phyloP scores from a whole-genome alignment of 768 basidiomycete genomes.

The Calocera cornea region DNA sequence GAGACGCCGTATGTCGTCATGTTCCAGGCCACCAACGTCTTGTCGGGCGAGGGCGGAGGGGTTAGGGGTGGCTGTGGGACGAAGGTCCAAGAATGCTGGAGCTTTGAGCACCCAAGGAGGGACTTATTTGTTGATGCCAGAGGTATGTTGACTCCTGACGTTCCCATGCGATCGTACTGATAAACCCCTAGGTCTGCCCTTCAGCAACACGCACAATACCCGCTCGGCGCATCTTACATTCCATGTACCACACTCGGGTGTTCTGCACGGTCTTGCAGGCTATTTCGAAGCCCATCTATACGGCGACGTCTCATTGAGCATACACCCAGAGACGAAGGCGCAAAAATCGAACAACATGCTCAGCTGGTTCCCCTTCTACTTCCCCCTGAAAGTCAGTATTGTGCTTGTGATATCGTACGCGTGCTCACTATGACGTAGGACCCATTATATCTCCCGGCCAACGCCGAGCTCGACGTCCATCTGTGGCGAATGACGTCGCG shows the following conservation, averaged over 20 bases:
- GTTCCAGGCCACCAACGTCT: slow-evolving; percentile 85
- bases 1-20: slow-evolving; percentile 99
- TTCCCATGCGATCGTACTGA: neutral
- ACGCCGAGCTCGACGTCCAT: slow-evolving; percentile 82
- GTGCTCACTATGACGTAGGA: slow-evolving; percentile 38
- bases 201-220: slow-evolving; percentile 93
- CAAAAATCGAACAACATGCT: slow-evolving; percentile 89
- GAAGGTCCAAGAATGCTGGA: slow-evolving; percentile 90
- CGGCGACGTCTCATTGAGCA: slow-evolving; percentile 77
- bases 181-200: slow-evolving; percentile 50
- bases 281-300: slow-evolving; percentile 96
- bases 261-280: slow-evolving; percentile 86
- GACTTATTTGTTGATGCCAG: slow-evolving; percentile 59
- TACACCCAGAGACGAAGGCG: slow-evolving; percentile 81
- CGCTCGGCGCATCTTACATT: slow-evolving; percentile 76
- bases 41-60: slow-evolving; percentile 62
- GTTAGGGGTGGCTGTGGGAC: slow-evolving; percentile 54
- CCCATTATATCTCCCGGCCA: slow-evolving; percentile 82
- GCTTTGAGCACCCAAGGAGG: slow-evolving; percentile 83
- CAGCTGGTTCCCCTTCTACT: slow-evolving; percentile 97
- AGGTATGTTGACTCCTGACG: slow-evolving; percentile 33
- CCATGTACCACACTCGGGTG: slow-evolving; percentile 87
- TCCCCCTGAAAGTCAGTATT: slow-evolving; percentile 68
- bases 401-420: slow-evolving; percentile 5
- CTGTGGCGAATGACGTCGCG: slow-evolving; percentile 89